phyloP scores from a whole-genome alignment of 2,329 filamentous ascomycete genomes.

The Helicocarpus griseus region DNA sequence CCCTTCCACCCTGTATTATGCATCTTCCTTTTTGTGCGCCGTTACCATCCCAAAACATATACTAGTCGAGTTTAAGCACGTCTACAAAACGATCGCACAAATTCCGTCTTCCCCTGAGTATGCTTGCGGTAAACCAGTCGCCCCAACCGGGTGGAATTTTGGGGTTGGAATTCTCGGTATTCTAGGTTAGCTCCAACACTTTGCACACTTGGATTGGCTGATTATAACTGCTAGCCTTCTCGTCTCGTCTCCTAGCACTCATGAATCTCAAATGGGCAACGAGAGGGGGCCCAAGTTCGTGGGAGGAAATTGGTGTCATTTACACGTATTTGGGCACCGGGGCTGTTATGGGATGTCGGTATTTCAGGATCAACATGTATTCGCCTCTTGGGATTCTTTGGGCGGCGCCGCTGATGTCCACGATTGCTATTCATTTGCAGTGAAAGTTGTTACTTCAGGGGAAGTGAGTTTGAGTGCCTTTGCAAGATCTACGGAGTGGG shows the following conservation, averaged over 20 bases:
- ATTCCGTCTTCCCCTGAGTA: background rate
- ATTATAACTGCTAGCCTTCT: too few relatives aligned
- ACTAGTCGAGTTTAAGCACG: background rate
- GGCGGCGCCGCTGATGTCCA: background rate
- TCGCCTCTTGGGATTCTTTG: background rate
- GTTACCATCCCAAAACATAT: background rate
- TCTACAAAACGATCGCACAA: background rate
- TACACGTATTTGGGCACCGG: background rate
- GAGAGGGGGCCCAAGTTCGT: background rate
- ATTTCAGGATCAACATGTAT: background rate
- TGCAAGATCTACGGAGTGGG: too few relatives aligned
- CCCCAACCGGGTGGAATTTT: background rate
- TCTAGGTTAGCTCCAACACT: background rate
- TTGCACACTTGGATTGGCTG: too few relatives aligned
- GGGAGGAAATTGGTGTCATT: background rate
- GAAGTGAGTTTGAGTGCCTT: too few relatives aligned
- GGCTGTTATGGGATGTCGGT: background rate
- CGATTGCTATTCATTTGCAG: background rate
- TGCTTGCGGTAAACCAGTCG: background rate
- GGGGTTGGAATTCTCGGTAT: background rate
- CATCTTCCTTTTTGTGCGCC: background rate
- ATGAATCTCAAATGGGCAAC: background rate
- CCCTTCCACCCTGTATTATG: background rate
- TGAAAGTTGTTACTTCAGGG: too few relatives aligned
- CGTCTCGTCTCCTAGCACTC: too few relatives aligned